These are phyloP conservation scores for Galerina marginata DNA, from an alignment of 768 basidiomycete species.

Conservation along the genomic window DNA sequence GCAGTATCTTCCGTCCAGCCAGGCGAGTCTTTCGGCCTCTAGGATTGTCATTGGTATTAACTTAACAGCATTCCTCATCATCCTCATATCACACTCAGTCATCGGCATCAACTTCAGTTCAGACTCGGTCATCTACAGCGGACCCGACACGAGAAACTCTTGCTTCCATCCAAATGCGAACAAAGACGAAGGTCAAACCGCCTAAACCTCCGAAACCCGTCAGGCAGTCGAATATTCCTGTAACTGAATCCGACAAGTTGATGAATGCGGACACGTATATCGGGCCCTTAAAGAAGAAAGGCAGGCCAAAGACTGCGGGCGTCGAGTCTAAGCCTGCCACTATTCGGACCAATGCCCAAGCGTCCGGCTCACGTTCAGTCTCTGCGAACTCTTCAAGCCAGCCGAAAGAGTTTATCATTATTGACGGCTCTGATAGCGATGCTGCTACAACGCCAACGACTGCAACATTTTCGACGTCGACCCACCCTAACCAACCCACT, in stretches of 20 bases:
- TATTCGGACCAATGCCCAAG: constrained; percentile 14
- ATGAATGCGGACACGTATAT: constrained; percentile 48
- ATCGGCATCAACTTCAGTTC: constrained; percentile 7
- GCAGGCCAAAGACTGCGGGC: constrained; percentile 37
- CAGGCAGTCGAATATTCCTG: constrained; percentile 35
- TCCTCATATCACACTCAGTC: constrained; percentile 2
- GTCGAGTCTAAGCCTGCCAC: constrained; percentile 11
- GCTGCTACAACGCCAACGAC: constrained; percentile 15
- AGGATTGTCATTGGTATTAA: background rate
- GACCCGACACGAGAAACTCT: constrained; percentile 32
- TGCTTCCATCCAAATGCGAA: constrained; percentile 33
- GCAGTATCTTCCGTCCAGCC: constrained; percentile 15
- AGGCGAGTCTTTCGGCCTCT: constrained; percentile 18
- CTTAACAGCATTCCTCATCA: background rate
- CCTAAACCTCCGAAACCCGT: constrained; percentile 33
- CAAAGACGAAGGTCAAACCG: constrained; percentile 33
- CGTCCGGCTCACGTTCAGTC: constrained; percentile 29
- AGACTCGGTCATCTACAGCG: constrained; percentile 20
- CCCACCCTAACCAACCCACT: background rate
- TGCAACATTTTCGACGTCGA: background rate
- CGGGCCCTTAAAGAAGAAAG: constrained; percentile 53
- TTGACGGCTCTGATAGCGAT: constrained; percentile 32
- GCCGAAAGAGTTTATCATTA: constrained; percentile 28
- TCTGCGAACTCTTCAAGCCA: constrained; percentile 19
- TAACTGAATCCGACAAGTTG: constrained; percentile 49